Evolutionary conservation across 352 stramenopile species (phyloP).

Genomic region (Pythium folliculosum): DNA sequence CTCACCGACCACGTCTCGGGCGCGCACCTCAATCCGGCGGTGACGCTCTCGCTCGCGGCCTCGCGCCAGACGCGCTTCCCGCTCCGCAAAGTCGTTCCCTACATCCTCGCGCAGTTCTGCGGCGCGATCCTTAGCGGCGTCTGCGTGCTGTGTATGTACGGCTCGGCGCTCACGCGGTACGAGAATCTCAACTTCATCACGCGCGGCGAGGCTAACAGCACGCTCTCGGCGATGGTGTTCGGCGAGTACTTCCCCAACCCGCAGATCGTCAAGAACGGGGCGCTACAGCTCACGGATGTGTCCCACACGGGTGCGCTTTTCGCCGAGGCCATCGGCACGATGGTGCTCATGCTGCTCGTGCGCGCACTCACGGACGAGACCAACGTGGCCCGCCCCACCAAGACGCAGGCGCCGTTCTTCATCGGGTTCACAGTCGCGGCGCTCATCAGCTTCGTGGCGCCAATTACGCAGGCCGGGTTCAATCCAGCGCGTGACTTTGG

Average conservation of each 20-base stretch:
- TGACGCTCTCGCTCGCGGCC: conserved; percentile 27
- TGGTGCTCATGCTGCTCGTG: conserved; percentile 63
- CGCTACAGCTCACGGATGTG: conserved; percentile 34
- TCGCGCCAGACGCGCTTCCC: conserved; percentile 12
- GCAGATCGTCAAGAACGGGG: conserved; percentile 31
- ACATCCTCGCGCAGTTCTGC: conserved; percentile 57
- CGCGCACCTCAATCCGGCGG: conserved; percentile 34
- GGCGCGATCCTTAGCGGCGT: conserved; percentile 48
- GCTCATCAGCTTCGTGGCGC: conserved; percentile 55
- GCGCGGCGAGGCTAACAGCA: conserved; percentile 36
- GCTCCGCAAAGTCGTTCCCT: conserved; percentile 47
- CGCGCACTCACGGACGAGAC: conserved; percentile 52
- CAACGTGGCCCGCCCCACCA: conserved; percentile 29
- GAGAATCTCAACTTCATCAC: conserved; percentile 48
- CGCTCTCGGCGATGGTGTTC: conserved; percentile 68
- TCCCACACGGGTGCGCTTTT: conserved; percentile 41
- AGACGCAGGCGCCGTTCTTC: conserved; percentile 42
- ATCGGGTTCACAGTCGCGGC: conserved; percentile 53
- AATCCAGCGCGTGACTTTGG: conserved; percentile 83
- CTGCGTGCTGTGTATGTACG: conserved; percentile 52
- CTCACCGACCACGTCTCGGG: conserved; percentile 19
- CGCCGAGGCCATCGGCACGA: conserved; percentile 62
- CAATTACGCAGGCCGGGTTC: conserved; percentile 69
- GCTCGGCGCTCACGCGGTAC: conserved; percentile 47
- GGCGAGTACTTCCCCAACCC: conserved; percentile 71